Evolutionary conservation across 78 protist species (phyloP).

Genomic region (Fonticula alba): DNA sequence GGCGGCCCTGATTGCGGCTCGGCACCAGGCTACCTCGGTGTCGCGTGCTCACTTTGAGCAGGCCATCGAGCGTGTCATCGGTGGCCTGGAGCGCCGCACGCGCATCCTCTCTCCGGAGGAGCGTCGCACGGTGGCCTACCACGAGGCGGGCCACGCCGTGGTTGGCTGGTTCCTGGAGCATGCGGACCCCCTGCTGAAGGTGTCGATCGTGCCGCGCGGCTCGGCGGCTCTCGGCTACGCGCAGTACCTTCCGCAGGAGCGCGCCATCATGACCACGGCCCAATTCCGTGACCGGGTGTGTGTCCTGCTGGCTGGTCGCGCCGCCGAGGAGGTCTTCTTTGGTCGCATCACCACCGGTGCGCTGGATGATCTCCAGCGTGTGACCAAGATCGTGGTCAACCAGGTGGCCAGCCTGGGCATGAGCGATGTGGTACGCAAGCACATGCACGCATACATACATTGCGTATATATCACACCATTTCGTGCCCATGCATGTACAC

Average conservation of each 20-base stretch:
- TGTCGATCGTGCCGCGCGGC: constrained; percentile 91
- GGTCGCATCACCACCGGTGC: constrained; percentile 77
- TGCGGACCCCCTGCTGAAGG: constrained; percentile 56
- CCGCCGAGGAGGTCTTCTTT: constrained; percentile 42
- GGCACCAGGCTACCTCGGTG: constrained; percentile 26
- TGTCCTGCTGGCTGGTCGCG: constrained; percentile 80
- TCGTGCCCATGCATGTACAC: not conserved
- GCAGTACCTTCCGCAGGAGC: constrained; percentile 83
- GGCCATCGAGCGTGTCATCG: constrained; percentile 90
- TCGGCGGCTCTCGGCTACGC: constrained; percentile 82
- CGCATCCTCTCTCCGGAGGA: constrained; percentile 43
- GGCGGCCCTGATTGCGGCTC: constrained; percentile 75
- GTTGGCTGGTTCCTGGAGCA: constrained; percentile 89
- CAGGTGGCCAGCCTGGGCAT: constrained; percentile 52
- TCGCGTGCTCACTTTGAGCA: constrained; percentile 54
- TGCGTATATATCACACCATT: constrained; percentile 48
- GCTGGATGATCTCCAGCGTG: constrained; percentile 63
- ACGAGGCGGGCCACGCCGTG: constrained; percentile 97
- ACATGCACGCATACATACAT: constrained; percentile 4
- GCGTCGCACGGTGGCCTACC: constrained; percentile 75
- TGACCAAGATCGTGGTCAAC: constrained; percentile 42
- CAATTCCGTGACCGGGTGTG: constrained; percentile 59
- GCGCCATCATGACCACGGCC: constrained; percentile 48
- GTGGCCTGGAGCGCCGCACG: constrained; percentile 46
- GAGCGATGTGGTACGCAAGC: constrained; percentile 9